Base-by-base conservation (phyloP, 805 yeast genomes). In the Pichia eremophila region DNA sequence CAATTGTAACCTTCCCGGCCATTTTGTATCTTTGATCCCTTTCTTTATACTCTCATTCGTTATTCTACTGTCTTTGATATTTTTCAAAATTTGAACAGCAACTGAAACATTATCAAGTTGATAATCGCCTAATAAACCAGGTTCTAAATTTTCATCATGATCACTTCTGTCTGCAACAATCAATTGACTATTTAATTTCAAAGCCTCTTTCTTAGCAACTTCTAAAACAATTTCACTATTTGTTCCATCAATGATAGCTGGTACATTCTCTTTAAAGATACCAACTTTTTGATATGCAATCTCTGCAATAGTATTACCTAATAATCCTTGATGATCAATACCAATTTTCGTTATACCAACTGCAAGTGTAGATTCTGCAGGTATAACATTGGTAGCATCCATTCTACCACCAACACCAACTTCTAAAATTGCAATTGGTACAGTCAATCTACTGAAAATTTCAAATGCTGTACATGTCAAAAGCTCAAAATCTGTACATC, bases 401-500 rank as follows among this genome's bases (percentile, higher is more conserved):
- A 79, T 61, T 39, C 85, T 64, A 0, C 99, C 99, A 2, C 99
- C 99, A 8, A 93, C 68, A 0, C 99, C 99, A 5, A 89, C 97
- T 63, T 91, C 99, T n/a, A 91, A 65, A 0, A 91, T 78, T 0
- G 95, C 96, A 46, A 84, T 66, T 25, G 83, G 80, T 7, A 89
- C 83, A 1, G 72, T 63, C 40, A 71, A 70, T 11, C 73, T 57
- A 37, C 72, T 71, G 62, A 93, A 93, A 25, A 87, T 76, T 55
- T 83, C 77, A 56, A 88, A 79, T 1, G 97, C 98, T 0, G 85
- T 78, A 22, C 89, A 91, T 0, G 98, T 87, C 42, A 88, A 68
- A 7, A 85, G 57, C 61, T 91, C 99, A 63, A 91, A 91, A 61
- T 88, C 95, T 0, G 97, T 83, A 45, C 96, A 90, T 8, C 79